phyloP scores from a whole-genome alignment of 2,329 filamentous ascomycete species.

The Alternaria panax region DNA sequence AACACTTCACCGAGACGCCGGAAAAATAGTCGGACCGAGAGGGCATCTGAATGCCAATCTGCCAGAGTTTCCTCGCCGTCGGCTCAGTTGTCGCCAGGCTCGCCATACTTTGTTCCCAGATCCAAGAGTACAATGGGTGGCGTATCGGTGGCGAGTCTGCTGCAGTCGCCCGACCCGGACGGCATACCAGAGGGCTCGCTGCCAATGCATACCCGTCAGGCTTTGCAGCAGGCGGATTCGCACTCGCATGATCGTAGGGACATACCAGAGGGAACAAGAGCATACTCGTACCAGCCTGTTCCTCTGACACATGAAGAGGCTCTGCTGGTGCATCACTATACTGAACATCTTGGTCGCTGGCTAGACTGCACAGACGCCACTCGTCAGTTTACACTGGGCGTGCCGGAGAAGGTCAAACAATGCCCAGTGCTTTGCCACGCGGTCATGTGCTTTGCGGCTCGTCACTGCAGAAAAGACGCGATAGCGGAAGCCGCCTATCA shows the following conservation, averaged over 20 bases:
- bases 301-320: conserved; percentile 34
- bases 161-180: conserved; percentile 12
- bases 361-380: conserved; percentile 42
- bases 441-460: conserved; percentile 40
- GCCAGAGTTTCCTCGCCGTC: conserved; percentile 21
- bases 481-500: conserved; percentile 37
- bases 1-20: conserved; percentile 25
- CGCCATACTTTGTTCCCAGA: conserved; percentile 13
- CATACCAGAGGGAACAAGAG: conserved; percentile 2
- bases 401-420: conserved; percentile 37
- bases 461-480: conserved; percentile 31
- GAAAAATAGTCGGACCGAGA: conserved; percentile 20
- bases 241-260: neutral
- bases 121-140: conserved; percentile 9
- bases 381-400: conserved; percentile 40
- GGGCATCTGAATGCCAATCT: conserved; percentile 15
- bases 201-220: conserved; percentile 2
- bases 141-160: conserved; percentile 22
- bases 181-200: conserved; percentile 6
- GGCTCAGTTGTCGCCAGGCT: conserved; percentile 23
- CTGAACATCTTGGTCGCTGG: conserved; percentile 42
- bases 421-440: conserved; percentile 41
- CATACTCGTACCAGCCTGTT: conserved; percentile 14
- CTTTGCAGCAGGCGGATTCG: conserved; percentile 1
- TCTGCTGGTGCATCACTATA: conserved; percentile 39